Base-by-base conservation (phyloP, 345 rosid genomes). In the Syzygium jambos region DNA sequence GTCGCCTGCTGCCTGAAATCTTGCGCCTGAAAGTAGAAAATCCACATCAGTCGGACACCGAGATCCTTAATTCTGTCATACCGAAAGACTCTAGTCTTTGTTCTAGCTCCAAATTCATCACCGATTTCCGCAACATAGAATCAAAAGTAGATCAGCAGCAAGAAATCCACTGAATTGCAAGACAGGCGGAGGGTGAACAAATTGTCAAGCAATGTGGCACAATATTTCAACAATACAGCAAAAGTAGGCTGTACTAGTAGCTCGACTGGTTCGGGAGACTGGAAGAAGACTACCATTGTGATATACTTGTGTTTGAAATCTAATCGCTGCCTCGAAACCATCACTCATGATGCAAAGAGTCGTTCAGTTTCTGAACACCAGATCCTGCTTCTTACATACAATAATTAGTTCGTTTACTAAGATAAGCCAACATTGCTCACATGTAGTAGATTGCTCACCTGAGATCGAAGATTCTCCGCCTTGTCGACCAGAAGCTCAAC, bases 391-490 rank as follows among this genome's bases (percentile, higher is more conserved):
- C 51, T 29, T 46, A 25, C 53, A 51, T 53, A 12, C 30, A 22
- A 83, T 25, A 83, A 51, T 83, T 22, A 83, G 53, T 19, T 38
- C 54, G 52, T 2, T 21, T 49, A 19, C 41, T 43, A n/a, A 13
- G 53, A 82, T 51, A 16, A 46, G 55, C 54, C 15, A 3, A 51
- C 85, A 84, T 84, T 6, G 34, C 52, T 51, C 53, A 51, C 85
- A 61, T 34, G 3, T 1, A 0, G 0, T 27, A n/a, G 68, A 61
- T 2, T 83, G 38, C 86, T 52, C 25, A 90, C 93, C 91, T 91
- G 93, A 23, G 92, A 92, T 27, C 89, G 93, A 52, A 92, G 91
- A 80, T 92, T 90, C 88, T 90, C 93, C 9, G 93, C 90, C 87
- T 92, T 92, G 84, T 92, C 91, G 51, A 92, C 92, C 85, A 92